These are phyloP conservation scores for Leccinum incarnatum DNA, from an alignment of 768 basidiomycete genomes.

Conservation along the genomic window DNA sequence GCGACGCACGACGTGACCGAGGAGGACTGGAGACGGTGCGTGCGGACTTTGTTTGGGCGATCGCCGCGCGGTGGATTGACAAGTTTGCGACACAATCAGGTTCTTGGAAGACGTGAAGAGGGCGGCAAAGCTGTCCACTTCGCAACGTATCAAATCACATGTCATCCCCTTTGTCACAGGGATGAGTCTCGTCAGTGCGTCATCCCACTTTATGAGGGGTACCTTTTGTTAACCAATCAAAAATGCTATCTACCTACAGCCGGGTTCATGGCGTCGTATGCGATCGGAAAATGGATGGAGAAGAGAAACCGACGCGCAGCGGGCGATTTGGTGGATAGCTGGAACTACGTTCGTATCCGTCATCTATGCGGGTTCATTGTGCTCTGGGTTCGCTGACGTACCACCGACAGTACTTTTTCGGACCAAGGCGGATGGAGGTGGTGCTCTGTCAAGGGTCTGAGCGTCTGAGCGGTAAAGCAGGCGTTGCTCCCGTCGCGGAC, in stretches of 20 bases:
- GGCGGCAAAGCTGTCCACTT: slow-evolving; percentile 33
- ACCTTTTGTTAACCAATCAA: too few species aligned
- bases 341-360: slow-evolving; percentile 44
- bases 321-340: slow-evolving; percentile 42
- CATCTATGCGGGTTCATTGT: not conserved
- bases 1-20: slow-evolving; percentile 46
- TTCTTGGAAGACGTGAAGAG: slow-evolving; percentile 40
- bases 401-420: slow-evolving; percentile 44
- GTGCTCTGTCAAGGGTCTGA: slow-evolving; percentile 34
- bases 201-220: too few species aligned
- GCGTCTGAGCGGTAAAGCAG: slow-evolving; percentile 26
- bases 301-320: slow-evolving; percentile 39
- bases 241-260: slow-evolving; percentile 10
- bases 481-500: slow-evolving; percentile 20
- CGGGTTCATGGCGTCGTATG: slow-evolving; percentile 15
- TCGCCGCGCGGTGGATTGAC: not conserved
- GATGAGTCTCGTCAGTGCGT: slow-evolving; percentile 25
- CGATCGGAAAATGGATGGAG: slow-evolving; percentile 28
- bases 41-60: not conserved
- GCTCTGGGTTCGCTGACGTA: not conserved
- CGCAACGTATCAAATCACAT: slow-evolving; percentile 33
- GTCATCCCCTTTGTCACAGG: slow-evolving; percentile 31
- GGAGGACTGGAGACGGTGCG: slow-evolving; percentile 48
- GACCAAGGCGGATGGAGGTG: slow-evolving; percentile 42
- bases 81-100: slow-evolving; percentile 6